Evolutionary conservation across 805 yeast species (phyloP).

Genomic region (Saccharomycopsis babjevae): DNA sequence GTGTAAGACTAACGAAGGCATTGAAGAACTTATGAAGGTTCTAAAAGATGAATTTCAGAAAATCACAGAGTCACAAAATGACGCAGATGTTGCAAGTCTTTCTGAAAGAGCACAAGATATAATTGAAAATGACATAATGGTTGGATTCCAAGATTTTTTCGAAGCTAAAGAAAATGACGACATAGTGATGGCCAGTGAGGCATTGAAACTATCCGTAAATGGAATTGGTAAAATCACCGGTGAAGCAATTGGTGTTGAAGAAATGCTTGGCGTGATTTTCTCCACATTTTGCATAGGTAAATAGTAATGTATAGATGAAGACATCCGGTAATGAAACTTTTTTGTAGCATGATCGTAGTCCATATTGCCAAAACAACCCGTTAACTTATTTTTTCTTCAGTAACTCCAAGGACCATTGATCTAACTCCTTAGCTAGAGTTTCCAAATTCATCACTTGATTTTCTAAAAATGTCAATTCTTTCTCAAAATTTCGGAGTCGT

Average conservation of each 20-base stretch:
- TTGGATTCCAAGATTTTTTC: constrained; percentile 60
- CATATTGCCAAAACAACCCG: too few species aligned
- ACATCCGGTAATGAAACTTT: too few species aligned
- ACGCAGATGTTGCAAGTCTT: constrained; percentile 56
- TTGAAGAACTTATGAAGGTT: constrained; percentile 33
- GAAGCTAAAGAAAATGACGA: constrained; percentile 45
- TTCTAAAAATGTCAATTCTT: constrained; percentile 27
- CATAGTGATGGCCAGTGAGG: constrained; percentile 72
- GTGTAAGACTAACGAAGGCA: constrained; percentile 49
- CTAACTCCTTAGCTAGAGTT: constrained; percentile 43
- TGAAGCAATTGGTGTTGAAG: constrained; percentile 79
- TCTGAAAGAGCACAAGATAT: constrained; percentile 72
- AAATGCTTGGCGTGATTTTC: constrained; percentile 82
- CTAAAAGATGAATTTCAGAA: constrained; percentile 39
- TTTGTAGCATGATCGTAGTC: too few species aligned
- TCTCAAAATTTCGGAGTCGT: constrained; percentile 22
- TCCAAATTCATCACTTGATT: constrained; percentile 32
- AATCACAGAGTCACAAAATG: constrained; percentile 38
- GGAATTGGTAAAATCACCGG: constrained; percentile 94
- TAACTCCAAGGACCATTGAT: constrained; percentile 50
- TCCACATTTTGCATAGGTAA: constrained; percentile 84
- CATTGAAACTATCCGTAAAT: constrained; percentile 59
- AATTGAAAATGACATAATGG: constrained; percentile 61
- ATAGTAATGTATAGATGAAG: neutral
- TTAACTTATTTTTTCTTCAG: constrained; percentile 30